These are phyloP conservation scores for Lactarius evosmus DNA, from an alignment of 768 basidiomycete species.

Conservation along the genomic window DNA sequence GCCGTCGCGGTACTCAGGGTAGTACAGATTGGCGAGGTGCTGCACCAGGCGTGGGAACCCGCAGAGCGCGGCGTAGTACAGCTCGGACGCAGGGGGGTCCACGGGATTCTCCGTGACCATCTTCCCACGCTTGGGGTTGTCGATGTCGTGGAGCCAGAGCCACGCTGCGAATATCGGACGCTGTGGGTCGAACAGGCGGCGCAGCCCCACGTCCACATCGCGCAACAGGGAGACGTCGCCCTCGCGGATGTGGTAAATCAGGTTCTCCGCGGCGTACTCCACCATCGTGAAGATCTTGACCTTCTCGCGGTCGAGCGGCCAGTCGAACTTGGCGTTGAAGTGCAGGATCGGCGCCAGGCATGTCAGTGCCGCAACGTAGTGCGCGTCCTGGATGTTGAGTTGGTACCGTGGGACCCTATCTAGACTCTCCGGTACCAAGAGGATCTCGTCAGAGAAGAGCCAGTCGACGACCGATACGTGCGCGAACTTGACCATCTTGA, in stretches of 20 bases:
- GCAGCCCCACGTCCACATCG: slow-evolving; percentile 13
- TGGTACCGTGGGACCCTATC: slow-evolving; percentile 11
- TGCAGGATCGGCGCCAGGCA: slow-evolving; percentile 19
- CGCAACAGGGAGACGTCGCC: background rate
- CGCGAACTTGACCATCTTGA: slow-evolving; percentile 13
- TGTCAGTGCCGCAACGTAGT: slow-evolving; percentile 12
- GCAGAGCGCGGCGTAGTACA: slow-evolving; percentile 18
- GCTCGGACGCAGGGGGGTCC: background rate
- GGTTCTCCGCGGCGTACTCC: slow-evolving; percentile 15
- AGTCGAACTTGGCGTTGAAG: slow-evolving; percentile 11
- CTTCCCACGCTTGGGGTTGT: slow-evolving; percentile 11
- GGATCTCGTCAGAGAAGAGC: slow-evolving; percentile 15
- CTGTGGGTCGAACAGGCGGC: slow-evolving; percentile 16
- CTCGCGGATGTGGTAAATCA: slow-evolving; percentile 9
- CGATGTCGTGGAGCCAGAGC: slow-evolving; percentile 20
- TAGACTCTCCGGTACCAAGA: background rate
- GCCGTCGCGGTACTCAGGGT: background rate
- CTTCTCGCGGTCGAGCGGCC: slow-evolving; percentile 6
- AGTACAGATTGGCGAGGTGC: slow-evolving; percentile 7
- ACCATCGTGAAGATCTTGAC: slow-evolving; percentile 21
- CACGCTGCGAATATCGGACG: slow-evolving; percentile 10
- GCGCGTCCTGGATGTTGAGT: slow-evolving; percentile 9
- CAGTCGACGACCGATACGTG: slow-evolving; percentile 13
- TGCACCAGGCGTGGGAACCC: slow-evolving; percentile 14
- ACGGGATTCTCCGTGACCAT: slow-evolving; percentile 9